Evolutionary conservation across 2,329 filamentous ascomycete genomes (phyloP), one percentile per base, ranked within the genome.

Genomic region (Botrytis hyacinthi): DNA sequence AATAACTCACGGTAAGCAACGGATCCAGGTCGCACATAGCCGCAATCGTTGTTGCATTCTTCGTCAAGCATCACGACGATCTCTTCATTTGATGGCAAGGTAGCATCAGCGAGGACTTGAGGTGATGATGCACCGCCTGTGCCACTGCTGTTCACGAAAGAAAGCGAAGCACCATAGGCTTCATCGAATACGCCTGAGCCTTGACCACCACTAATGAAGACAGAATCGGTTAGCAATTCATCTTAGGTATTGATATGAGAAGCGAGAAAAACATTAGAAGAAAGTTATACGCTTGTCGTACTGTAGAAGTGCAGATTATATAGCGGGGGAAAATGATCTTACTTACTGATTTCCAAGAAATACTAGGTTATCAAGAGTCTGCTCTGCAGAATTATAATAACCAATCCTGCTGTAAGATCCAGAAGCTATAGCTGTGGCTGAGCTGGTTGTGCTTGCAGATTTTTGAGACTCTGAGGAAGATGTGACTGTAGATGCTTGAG

Each of bases 261-360:
- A 18, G 26, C n/a, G 8, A 63, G 44, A 4, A 60, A 14, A 70
- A 62, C 6, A 18, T 63, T 3, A 29, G 16, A 29, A n/a, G 26
- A 1, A 22, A 37, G 5, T 35, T 20, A 1, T 40, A 12, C 18
- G 32, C 29, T 18, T 7, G 22, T 4, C 5, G 10, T 7, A 42
- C 18, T n/a, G 4, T 32, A 12, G 18, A 57, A 32, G 29, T 26
- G 22, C 26, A 26, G 9, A 68, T 40, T 6, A 20, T 14, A 29
- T 7, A 32, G 1, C n/a, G 5, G 14, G 22, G 16, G 3, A 57
- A 10, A 29, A 18, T 69, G 26, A 18, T 18, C n/a, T 22, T 48
- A 51, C 71, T 68, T 51, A 72, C 71, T 84, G 80, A 78, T 90
- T 87, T 76, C 89, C 89, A 51, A 90, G 81, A 81, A 90, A 91